Evolutionary conservation across 1,284 basidiomycete species (phyloP), one percentile per base, ranked within the genome.

Genomic region (Cryptococcus sp.): DNA sequence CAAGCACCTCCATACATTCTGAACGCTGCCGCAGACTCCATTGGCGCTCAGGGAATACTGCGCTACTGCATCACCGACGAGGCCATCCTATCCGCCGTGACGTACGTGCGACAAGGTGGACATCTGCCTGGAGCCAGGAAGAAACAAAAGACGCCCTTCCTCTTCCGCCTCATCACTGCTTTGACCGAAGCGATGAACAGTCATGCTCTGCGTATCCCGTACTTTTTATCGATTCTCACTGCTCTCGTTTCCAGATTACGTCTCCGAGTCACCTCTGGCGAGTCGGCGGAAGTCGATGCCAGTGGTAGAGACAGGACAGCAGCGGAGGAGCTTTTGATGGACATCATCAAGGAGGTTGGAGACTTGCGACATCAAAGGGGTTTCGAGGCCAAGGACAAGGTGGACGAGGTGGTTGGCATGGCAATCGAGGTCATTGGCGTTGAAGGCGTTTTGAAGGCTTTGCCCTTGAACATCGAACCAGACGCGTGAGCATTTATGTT

Each of bases 301-400:
- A n/a, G 83, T 83, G 25, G 81, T 86, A 46, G 64, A 45, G 61
- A 82, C 80, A 23, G 85, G 25, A 75, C 87, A 5, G 87, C 87
- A 7, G 89, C 91, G 3, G 86, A 91, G 68, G 74, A 80, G 46
- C 82, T 97, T 8, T 80, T 95, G 22, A 75, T 89, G 46, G 86
- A 87, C 37, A 75, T 93, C n/a, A 83, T 98, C 50, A 79, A 83
- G 61, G 85, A 86, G 56, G 81, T 96, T 26, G 91, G 87, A 1
- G 86, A 88, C 44, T 78, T 96, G 58, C 81, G 95, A 44, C 81
- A 84, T 38, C 83, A 89, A 68, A 89, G 88, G 76, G 85, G 83
- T 5, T 99, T 99, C 70, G 93, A 97, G 76, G 84, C 89, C 76
- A 94, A 93, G 76, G 92, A 94, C 74, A 85, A 85, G 48, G 93